Conservation (phyloP, 805 yeast species). For the Cyberlindnera galapagoensis region DNA sequence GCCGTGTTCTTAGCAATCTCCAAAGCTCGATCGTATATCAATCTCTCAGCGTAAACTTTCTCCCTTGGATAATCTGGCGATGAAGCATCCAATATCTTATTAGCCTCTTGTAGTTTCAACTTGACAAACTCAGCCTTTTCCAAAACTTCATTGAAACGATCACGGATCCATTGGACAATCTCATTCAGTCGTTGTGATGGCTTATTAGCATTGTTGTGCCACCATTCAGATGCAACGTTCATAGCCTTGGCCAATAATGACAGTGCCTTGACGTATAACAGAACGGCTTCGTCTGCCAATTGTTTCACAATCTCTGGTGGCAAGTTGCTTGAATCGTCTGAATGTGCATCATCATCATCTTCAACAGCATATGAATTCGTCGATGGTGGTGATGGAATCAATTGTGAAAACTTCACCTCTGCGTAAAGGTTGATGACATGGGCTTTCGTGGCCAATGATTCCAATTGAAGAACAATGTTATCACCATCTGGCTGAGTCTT, state of each 20-base stretch:
- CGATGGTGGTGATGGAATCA: conserved; percentile 60
- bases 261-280: conserved; percentile 76
- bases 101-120: conserved; percentile 46
- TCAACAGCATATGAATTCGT: conserved; percentile 29
- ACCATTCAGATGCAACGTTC: conserved; percentile 84
- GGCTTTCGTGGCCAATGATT: conserved; percentile 79
- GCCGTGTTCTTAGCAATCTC: conserved; percentile 93
- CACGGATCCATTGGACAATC: conserved; percentile 77
- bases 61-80: conserved; percentile 9
- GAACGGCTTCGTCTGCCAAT: conserved; percentile 84
- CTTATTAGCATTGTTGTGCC: conserved; percentile 49
- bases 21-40: conserved; percentile 87
- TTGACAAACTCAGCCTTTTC: conserved; percentile 82
- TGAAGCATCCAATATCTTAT: conserved; percentile 24
- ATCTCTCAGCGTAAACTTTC: conserved; percentile 65
- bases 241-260: conserved; percentile 81
- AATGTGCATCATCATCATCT: conserved; percentile 31
- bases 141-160: conserved; percentile 78
- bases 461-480: conserved; percentile 45
- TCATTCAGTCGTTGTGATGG: conserved; percentile 47
- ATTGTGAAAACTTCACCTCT: conserved; percentile 81
- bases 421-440: conserved; percentile 87
- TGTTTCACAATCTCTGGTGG: conserved; percentile 50
- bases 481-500: conserved; percentile 19
- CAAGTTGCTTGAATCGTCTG: conserved; percentile 27